Percentiles rank a stretch among this genome's conserved stretches.
These are phyloP conservation scores for Paragyromitra xinjiangensis DNA, from an alignment of 495 filamentous ascomycete genomes.

Conservation along the genomic window DNA sequence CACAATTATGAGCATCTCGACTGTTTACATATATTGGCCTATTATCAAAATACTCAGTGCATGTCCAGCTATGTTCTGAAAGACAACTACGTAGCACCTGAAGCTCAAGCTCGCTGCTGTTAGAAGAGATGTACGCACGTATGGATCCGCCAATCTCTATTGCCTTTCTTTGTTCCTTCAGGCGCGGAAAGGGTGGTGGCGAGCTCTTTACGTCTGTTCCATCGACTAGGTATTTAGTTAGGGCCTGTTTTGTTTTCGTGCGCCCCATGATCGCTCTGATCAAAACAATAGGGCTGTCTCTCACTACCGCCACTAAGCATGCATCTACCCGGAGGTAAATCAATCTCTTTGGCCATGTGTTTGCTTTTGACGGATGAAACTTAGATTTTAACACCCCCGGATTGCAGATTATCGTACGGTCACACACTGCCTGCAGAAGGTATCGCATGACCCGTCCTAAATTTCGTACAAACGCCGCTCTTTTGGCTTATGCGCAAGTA, in stretches of 20 bases:
- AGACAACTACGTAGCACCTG: not conserved
- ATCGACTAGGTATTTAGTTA: conserved; percentile 2
- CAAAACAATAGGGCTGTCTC: conserved; percentile 46
- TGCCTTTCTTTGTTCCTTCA: conserved; percentile 43
- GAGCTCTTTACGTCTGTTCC: conserved; percentile 10
- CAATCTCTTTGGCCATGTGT: conserved; percentile 29
- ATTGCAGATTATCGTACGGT: conserved; percentile 19
- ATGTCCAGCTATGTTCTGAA: conserved; percentile 8
- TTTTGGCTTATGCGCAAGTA: conserved; percentile 34
- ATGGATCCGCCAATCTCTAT: conserved; percentile 18
- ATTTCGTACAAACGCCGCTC: conserved; percentile 35
- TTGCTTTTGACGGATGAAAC: conserved; percentile 38
- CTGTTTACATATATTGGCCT: conserved; percentile 15
- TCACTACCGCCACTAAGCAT: conserved; percentile 22
- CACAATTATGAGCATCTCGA: not conserved
- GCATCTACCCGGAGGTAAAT: conserved; percentile 42
- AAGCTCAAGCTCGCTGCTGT: conserved; percentile 20
- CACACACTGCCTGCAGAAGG: conserved; percentile 26
- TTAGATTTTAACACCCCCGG: conserved; percentile 6
- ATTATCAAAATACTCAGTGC: not conserved
- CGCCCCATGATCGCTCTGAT: conserved; percentile 19
- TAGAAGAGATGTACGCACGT: conserved; percentile 40
- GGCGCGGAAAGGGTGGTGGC: conserved; percentile 2
- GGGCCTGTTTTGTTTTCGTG: not conserved
- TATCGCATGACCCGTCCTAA: conserved; percentile 41